Evolutionary conservation across 306 rosid genomes (phyloP).

Genomic region (Pueraria montana): DNA sequence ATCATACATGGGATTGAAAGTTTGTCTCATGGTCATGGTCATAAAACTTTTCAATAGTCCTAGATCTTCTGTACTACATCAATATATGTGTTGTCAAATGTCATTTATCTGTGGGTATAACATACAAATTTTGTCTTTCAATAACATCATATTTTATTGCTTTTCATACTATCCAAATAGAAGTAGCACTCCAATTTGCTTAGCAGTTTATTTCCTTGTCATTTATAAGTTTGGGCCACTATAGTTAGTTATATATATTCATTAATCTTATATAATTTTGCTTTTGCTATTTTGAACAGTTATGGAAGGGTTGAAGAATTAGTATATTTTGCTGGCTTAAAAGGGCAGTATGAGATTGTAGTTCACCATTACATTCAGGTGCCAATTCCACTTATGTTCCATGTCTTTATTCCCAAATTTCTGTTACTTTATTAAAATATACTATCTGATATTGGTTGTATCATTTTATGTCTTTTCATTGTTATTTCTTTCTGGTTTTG

Average conservation of each 20-base stretch:
- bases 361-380: no score
- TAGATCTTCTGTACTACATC: neutral
- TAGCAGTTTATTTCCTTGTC: conserved; percentile 31
- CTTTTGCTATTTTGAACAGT: no score
- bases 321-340: conserved; percentile 78
- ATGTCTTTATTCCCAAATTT: no score
- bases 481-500: no score
- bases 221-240: conserved; percentile 48
- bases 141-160: conserved; percentile 27
- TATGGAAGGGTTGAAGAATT: no score
- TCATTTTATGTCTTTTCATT: no score
- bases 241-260: no score
- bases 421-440: no score
- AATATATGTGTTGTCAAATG: conserved; percentile 18
- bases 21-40: neutral
- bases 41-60: neutral
- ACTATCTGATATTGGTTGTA: no score
- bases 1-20: neutral
- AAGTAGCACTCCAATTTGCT: neutral
- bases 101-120: conserved; percentile 22
- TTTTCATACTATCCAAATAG: neutral
- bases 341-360: no score
- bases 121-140: conserved; percentile 26
- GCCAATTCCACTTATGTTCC: no score
- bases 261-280: no score